Conservation (phyloP, 78 protist species). For the Dictyostelium intermedium region DNA sequence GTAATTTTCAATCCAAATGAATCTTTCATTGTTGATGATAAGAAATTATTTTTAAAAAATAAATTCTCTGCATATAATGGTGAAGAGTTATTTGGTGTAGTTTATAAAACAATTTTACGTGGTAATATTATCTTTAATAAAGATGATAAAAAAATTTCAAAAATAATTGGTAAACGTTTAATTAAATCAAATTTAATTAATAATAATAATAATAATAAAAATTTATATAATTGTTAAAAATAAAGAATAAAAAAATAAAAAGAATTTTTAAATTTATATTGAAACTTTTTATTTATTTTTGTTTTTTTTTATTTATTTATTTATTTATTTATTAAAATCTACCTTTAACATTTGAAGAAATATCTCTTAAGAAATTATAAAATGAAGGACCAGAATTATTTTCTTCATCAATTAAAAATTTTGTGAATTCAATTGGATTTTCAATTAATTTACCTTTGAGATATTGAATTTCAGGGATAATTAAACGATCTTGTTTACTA, state of each 20-base stretch:
- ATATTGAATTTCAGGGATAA: background rate
- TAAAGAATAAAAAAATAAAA: background rate
- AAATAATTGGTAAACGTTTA: background rate
- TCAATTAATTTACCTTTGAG: background rate
- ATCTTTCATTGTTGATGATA: background rate
- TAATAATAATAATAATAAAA: background rate
- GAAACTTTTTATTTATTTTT: background rate
- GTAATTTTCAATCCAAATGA: conserved; percentile 72
- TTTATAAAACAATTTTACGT: conserved; percentile 40
- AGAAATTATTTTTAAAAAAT: conserved; percentile 4
- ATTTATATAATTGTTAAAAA: too few relatives aligned
- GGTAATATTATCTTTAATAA: conserved; percentile 15
- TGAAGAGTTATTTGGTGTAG: background rate
- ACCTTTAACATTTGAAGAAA: background rate
- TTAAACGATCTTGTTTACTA: conserved; percentile 42
- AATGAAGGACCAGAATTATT: conserved; percentile 6
- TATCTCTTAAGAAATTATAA: background rate
- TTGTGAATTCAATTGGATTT: background rate
- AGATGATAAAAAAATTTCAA: background rate
- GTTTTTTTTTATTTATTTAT: background rate
- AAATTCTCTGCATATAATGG: conserved; percentile 52
- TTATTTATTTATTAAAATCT: background rate
- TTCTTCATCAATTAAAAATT: conserved; percentile 50
- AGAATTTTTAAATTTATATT: too few relatives aligned
- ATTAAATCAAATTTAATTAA: conserved; percentile 13